Evolutionary conservation across 2,329 filamentous ascomycete genomes (phyloP).

Genomic region (Pyrenophora teres): DNA sequence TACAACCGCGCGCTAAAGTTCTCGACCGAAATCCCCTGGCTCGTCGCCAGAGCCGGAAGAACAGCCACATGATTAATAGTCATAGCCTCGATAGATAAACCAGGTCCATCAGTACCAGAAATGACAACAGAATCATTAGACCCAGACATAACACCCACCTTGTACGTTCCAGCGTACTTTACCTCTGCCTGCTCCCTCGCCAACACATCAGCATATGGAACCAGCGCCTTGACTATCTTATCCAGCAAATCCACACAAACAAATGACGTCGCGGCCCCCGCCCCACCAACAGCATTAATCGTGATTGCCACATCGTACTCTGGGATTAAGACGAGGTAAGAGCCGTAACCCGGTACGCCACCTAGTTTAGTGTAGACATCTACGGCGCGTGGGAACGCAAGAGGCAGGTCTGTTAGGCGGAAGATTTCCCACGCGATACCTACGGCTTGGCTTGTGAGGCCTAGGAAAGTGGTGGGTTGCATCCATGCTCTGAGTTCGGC

Average conservation of each 20-base stretch:
- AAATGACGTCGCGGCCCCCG: slow-evolving; percentile 17
- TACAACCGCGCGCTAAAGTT: slow-evolving; percentile 29
- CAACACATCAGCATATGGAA: slow-evolving; percentile 28
- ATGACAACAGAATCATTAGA: slow-evolving; percentile 17
- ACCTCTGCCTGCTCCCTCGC: slow-evolving; percentile 21
- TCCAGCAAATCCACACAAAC: slow-evolving; percentile 21
- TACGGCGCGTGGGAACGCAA: slow-evolving; percentile 24
- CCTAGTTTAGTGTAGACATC: slow-evolving; percentile 34
- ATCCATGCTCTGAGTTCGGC: slow-evolving; percentile 27
- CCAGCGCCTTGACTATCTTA: slow-evolving; percentile 14
- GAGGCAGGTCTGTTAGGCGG: slow-evolving; percentile 21
- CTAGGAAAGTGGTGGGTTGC: slow-evolving; percentile 25
- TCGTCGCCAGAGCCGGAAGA: slow-evolving; percentile 16
- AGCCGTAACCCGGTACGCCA: slow-evolving; percentile 29
- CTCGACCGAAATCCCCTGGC: slow-evolving; percentile 7
- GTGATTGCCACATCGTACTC: slow-evolving; percentile 32
- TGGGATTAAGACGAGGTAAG: slow-evolving; percentile 25
- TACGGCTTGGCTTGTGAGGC: slow-evolving; percentile 28
- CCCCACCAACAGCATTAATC: slow-evolving; percentile 29
- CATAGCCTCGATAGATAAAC: slow-evolving; percentile 20
- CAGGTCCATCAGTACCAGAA: slow-evolving; percentile 21
- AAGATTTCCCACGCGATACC: slow-evolving; percentile 38
- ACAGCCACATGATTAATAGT: slow-evolving; percentile 25
- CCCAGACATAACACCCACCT: slow-evolving; percentile 2
- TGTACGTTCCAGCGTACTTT: slow-evolving; percentile 31